Percentiles rank a stretch among this genome's conserved stretches.
These are phyloP conservation scores for Massariosphaeria phaeospora DNA, from an alignment of 495 filamentous ascomycete species.

Conservation along the genomic window DNA sequence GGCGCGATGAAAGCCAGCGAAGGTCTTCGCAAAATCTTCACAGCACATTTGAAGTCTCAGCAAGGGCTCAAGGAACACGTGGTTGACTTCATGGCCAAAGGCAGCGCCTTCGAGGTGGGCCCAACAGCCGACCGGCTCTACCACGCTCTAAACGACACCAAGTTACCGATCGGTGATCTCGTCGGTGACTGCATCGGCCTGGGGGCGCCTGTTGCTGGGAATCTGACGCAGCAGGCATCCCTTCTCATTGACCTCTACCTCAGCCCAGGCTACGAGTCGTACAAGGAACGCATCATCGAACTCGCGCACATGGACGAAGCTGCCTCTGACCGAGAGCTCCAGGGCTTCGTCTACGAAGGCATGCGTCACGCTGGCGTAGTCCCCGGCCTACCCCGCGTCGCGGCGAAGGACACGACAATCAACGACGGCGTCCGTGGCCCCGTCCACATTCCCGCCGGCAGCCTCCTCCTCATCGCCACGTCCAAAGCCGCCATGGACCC, in stretches of 20 bases:
- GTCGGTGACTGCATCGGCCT: constrained; percentile 36
- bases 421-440: constrained; percentile 28
- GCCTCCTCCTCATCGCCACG: constrained; percentile 31
- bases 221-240: constrained; percentile 34
- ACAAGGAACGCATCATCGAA: constrained; percentile 35
- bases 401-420: constrained; percentile 24
- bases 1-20: constrained; percentile 31
- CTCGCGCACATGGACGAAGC: constrained; percentile 31
- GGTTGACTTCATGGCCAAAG: constrained; percentile 32
- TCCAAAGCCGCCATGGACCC: constrained; percentile 36
- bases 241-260: constrained; percentile 36
- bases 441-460: constrained; percentile 19
- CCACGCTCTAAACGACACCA: constrained; percentile 24
- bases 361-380: constrained; percentile 44
- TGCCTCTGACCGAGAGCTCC: constrained; percentile 26
- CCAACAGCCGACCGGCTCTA: constrained; percentile 40
- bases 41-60: constrained; percentile 41
- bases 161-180: constrained; percentile 26
- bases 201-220: constrained; percentile 32
- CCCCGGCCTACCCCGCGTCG: constrained; percentile 34
- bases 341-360: constrained; percentile 38
- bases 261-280: constrained; percentile 30
- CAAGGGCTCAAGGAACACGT: constrained; percentile 30
- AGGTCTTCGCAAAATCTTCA: constrained; percentile 36
- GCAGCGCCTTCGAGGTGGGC: constrained; percentile 41